Evolutionary conservation across 2,329 filamentous ascomycete species (phyloP), one percentile per base, ranked within the genome.

Genomic region (Ceratocystis huliohia): DNA sequence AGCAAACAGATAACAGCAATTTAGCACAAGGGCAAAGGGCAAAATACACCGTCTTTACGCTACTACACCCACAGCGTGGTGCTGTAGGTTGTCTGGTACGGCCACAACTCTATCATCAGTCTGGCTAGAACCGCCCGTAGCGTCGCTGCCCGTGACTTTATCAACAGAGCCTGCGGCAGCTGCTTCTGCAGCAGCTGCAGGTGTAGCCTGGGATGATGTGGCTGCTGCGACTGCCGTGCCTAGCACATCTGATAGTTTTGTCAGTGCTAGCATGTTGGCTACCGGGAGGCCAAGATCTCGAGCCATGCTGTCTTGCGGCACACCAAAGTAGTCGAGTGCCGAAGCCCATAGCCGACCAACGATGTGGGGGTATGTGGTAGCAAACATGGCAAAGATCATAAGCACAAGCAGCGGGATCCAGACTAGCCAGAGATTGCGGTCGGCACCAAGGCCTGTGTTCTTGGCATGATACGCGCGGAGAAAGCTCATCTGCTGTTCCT

Each of bases 361-460:
- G 6, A 37, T 44, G 2, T 79, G 75, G 1, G 79, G 79, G 30
- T 80, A 70, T 37, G 73, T 72, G 67, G 74, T 75, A 68, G 74
- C 77, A 50, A 77, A 71, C 74, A 78, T 77, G 13, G 76, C 74
- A 67, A 73, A 73, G 59, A 76, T 70, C 67, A 78, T 74, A 64
- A 76, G 69, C 30, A 77, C 68, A n/a, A 79, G 74, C 22, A 77
- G 72, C 15, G 76, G 76, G 70, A 78, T 77, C 85, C 85, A 88
- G 71, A 88, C 80, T 70, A 87, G 85, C 76, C 86, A 88, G 59
- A 88, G 76, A 72, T 87, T 86, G 70, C 81, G 80, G 71, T 88
- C 85, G 67, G 82, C 82, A 70, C 83, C 81, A 68, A 86, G 76
- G 68, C 79, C 80, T 79, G 87, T 87, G 71, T 85, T 77, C 73